These are phyloP conservation scores for Naegleria fowleri DNA, from an alignment of 208 protist genomes.

Conservation along the genomic window DNA sequence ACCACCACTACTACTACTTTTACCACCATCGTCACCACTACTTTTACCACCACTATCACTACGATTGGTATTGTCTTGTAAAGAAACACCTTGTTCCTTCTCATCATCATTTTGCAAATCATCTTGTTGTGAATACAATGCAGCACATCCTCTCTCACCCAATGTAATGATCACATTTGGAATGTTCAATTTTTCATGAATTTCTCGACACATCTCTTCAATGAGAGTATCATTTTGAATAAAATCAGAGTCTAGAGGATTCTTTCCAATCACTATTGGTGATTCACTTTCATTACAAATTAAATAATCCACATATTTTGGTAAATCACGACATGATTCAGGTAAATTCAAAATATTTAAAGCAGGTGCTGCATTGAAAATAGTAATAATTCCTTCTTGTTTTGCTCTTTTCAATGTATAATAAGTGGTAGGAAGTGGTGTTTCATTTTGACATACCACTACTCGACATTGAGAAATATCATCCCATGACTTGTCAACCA, in stretches of 20 bases:
- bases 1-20: too few species aligned
- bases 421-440: conserved; percentile 69
- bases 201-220: conserved; percentile 52
- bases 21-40: too few species aligned
- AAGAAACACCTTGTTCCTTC: too few species aligned
- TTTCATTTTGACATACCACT: conserved; percentile 82
- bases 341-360: conserved; percentile 37
- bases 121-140: too few species aligned
- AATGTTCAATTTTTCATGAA: conserved; percentile 60
- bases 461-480: conserved; percentile 24
- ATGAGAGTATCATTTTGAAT: conserved; percentile 37
- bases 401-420: conserved; percentile 67
- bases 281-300: conserved; percentile 84
- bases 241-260: conserved; percentile 48
- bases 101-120: too few species aligned
- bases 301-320: conserved; percentile 72
- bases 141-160: conserved; percentile 61
- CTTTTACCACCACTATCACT: too few species aligned
- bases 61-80: too few species aligned
- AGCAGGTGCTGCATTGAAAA: conserved; percentile 82
- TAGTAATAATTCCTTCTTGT: conserved; percentile 69
- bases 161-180: conserved; percentile 78
- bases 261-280: conserved; percentile 63
- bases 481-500: not conserved
- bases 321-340: conserved; percentile 56